Conservation (phyloP, 768 basidiomycete species). For the Amylocystis lapponica region DNA sequence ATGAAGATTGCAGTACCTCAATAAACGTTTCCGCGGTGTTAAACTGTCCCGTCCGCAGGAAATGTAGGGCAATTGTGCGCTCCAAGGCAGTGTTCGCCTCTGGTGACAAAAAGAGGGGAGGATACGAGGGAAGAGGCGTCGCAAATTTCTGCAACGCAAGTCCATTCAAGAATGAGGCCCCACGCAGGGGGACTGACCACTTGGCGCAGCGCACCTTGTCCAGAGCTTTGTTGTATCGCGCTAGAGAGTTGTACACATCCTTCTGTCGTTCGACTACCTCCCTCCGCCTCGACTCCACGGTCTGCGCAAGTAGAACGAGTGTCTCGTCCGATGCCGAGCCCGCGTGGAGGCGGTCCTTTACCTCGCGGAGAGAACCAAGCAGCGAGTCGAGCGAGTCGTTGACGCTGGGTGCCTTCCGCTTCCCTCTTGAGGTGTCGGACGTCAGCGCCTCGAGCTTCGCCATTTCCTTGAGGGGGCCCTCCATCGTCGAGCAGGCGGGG, state of each 20-base stretch:
- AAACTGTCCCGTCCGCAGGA: slow-evolving; percentile 79
- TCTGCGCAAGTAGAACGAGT: slow-evolving; percentile 45
- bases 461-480: slow-evolving; percentile 71
- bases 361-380: slow-evolving; percentile 48
- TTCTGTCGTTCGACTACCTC: slow-evolving; percentile 87
- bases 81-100: slow-evolving; percentile 59
- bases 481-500: slow-evolving; percentile 40
- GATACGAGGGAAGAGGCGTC: slow-evolving; percentile 61
- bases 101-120: slow-evolving; percentile 58
- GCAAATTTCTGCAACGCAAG: slow-evolving; percentile 34
- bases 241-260: slow-evolving; percentile 74
- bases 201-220: slow-evolving; percentile 80
- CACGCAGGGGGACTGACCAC: background rate
- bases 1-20: slow-evolving; percentile 24
- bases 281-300: slow-evolving; percentile 69
- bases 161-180: background rate
- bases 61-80: slow-evolving; percentile 66
- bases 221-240: slow-evolving; percentile 76
- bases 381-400: slow-evolving; percentile 60
- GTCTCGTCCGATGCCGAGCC: slow-evolving; percentile 45
- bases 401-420: slow-evolving; percentile 51
- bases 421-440: slow-evolving; percentile 30
- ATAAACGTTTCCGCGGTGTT: slow-evolving; percentile 71
- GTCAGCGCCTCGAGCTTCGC: slow-evolving; percentile 68
- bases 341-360: slow-evolving; percentile 46